Evolutionary conservation across 1,139 yeast genomes (phyloP).

Genomic region (Nakaseomyces bracarensis): DNA sequence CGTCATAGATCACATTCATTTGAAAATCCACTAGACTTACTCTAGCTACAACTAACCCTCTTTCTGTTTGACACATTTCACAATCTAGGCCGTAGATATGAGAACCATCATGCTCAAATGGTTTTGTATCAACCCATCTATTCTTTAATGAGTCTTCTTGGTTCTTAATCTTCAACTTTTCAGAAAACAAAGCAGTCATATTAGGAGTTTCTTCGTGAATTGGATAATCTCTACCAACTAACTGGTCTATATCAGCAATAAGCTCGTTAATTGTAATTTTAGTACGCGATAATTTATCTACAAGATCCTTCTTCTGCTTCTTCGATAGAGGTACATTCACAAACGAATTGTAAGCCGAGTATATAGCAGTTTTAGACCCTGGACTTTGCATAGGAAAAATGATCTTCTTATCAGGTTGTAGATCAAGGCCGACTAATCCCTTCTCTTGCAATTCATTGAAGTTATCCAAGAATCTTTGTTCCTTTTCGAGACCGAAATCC

Average conservation of each 20-base stretch:
- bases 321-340: constrained; percentile 49
- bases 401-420: constrained; percentile 32
- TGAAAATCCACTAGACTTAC: constrained; percentile 64
- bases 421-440: constrained; percentile 5
- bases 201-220: constrained; percentile 39
- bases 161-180: constrained; percentile 11
- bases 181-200: constrained; percentile 14
- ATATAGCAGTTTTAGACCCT: constrained; percentile 52
- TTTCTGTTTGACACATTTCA: constrained; percentile 71
- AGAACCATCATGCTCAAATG: constrained; percentile 46
- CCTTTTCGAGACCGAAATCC: constrained; percentile 33
- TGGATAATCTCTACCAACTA: constrained; percentile 50
- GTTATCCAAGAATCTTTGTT: constrained; percentile 13
- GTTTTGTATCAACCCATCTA: constrained; percentile 53
- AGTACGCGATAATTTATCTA: constrained; percentile 33
- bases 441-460: constrained; percentile 3
- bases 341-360: constrained; percentile 48
- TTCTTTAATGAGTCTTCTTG: constrained; percentile 13
- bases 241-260: constrained; percentile 39
- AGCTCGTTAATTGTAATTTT: constrained; percentile 49
- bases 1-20: constrained; percentile 54
- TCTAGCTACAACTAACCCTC: constrained; percentile 64
- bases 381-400: constrained; percentile 39
- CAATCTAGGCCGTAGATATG: constrained; percentile 80
- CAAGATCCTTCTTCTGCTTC: constrained; percentile 40